Evolutionary conservation across 345 rosid species (phyloP).

Genomic region (Aethionema arabicum): DNA sequence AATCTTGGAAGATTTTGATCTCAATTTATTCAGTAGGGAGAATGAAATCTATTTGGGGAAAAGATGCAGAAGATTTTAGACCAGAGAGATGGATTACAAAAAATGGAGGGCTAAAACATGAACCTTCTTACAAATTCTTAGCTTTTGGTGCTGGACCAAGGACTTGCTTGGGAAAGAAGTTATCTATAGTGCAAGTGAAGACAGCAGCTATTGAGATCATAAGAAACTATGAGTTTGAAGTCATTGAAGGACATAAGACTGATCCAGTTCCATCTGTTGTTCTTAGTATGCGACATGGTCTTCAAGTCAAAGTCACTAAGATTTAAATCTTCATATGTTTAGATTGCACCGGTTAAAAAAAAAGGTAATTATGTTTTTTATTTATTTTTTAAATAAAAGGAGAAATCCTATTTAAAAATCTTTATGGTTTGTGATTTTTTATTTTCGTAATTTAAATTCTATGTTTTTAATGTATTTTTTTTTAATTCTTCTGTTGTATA

Average conservation of each 20-base stretch:
- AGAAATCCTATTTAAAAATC: no score
- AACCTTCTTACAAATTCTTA: conserved; percentile 17
- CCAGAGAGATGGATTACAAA: conserved; percentile 40
- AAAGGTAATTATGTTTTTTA: no score
- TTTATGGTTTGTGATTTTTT: no score
- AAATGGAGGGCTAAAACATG: conserved; percentile 26
- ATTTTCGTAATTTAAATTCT: no score
- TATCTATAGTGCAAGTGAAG: background rate
- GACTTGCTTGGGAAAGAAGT: conserved; percentile 6
- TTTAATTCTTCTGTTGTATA: no score
- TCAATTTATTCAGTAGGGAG: conserved; percentile 26
- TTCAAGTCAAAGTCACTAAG: conserved; percentile 30
- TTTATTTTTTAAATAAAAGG: no score
- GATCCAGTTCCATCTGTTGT: conserved; percentile 28
- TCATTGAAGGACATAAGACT: conserved; percentile 29
- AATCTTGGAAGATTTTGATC: background rate
- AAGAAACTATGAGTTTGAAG: conserved; percentile 32
- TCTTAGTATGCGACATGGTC: conserved; percentile 44
- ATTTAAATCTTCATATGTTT: background rate
- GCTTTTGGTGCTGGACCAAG: conserved; percentile 19
- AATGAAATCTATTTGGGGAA: conserved; percentile 41
- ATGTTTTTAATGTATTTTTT: no score
- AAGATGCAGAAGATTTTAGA: conserved; percentile 39
- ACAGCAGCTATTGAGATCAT: conserved; percentile 35
- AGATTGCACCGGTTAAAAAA: background rate